A percentile compares a stretch with the other conserved stretches of the same genome.
phyloP scores from a whole-genome alignment of 345 rosid genomes.

The Toxicodendron radicans region DNA sequence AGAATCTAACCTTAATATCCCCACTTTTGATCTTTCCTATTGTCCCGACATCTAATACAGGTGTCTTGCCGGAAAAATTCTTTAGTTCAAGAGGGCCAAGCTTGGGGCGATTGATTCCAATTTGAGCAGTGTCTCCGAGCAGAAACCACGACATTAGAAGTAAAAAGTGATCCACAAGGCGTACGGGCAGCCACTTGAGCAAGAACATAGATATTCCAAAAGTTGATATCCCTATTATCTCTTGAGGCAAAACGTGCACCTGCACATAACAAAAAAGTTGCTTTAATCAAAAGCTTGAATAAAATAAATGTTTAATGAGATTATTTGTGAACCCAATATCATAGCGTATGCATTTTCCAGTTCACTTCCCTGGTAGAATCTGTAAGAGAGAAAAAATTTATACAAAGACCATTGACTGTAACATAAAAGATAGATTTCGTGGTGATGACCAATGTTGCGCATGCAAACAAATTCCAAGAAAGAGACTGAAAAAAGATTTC shows the following conservation, averaged over 20 bases:
- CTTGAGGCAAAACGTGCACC: constrained; percentile 92
- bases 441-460: constrained; percentile 33
- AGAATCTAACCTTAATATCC: constrained; percentile 57
- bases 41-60: constrained; percentile 82
- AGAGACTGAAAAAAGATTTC: constrained; percentile 19
- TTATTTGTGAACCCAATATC: constrained; percentile 3
- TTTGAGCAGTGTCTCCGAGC: constrained; percentile 60
- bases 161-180: constrained; percentile 61
- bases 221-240: constrained; percentile 79
- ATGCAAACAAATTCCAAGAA: constrained; percentile 46
- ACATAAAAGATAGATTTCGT: constrained; percentile 9
- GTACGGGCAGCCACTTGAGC: constrained; percentile 74
- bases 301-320: constrained; percentile 7
- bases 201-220: constrained; percentile 76
- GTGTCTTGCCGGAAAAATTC: constrained; percentile 70
- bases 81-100: constrained; percentile 82
- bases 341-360: neutral
- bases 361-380: constrained; percentile 4
- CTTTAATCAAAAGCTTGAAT: constrained; percentile 2
- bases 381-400: constrained; percentile 3
- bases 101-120: constrained; percentile 66
- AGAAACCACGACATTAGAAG: constrained; percentile 50
- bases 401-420: neutral
- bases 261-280: constrained; percentile 21
- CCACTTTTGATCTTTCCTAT: constrained; percentile 69